phyloP scores from a whole-genome alignment of 768 basidiomycete genomes.

The Boletellus emodensis region DNA sequence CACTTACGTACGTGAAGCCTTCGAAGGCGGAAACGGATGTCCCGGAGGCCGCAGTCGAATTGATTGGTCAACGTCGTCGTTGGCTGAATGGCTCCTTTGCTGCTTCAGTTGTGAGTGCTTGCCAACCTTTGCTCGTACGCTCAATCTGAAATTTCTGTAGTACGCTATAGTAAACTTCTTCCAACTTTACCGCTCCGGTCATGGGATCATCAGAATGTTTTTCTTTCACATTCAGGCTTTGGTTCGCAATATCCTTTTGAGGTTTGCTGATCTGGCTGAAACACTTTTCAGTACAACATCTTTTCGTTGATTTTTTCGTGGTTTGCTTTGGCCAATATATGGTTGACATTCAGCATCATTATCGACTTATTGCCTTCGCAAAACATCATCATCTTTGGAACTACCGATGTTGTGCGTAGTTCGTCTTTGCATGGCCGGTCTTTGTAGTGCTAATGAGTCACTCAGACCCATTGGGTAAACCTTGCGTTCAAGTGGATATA shows the following conservation, averaged over 20 bases:
- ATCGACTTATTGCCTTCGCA: conserved; percentile 74
- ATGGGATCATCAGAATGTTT: conserved; percentile 90
- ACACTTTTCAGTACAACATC: conserved; percentile 64
- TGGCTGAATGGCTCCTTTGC: conserved; percentile 98
- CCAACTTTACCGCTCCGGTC: conserved; percentile 79
- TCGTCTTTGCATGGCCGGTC: conserved; percentile 6
- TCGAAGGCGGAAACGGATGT: conserved; percentile 96
- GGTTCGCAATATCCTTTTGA: conserved; percentile 42
- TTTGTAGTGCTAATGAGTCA: not conserved
- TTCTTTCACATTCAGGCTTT: conserved; percentile 93
- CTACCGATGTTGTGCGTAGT: conserved; percentile 54
- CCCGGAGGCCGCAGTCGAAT: conserved; percentile 85
- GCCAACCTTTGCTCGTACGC: not conserved
- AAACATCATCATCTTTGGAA: conserved; percentile 66
- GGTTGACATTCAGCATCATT: conserved; percentile 95
- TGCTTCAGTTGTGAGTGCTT: conserved; percentile 70
- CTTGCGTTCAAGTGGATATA: conserved; percentile 82
- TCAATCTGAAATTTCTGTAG: conserved; percentile 34
- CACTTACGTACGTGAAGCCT: conserved; percentile 87
- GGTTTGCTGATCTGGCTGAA: not conserved
- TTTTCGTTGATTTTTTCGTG: conserved; percentile 85
- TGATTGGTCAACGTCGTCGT: conserved; percentile 92
- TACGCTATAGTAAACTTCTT: conserved; percentile 94
- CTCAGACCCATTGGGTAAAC: conserved; percentile 84
- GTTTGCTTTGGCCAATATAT: conserved; percentile 90